These are phyloP conservation scores for Rhizophagus sp. DNA, from an alignment of 192 early-diverging fungal species.

Conservation along the genomic window DNA sequence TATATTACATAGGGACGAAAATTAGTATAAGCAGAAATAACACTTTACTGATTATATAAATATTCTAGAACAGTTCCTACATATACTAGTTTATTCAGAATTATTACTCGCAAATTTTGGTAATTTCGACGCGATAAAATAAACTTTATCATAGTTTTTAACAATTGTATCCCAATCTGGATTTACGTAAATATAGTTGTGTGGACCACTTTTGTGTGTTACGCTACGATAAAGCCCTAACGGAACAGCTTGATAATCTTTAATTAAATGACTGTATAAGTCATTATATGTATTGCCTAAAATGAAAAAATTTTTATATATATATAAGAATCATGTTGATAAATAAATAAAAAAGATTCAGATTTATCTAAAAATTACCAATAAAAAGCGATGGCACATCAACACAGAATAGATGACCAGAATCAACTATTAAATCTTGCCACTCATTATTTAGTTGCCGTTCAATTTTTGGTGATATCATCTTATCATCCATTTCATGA, in stretches of 20 bases:
- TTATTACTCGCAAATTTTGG: neutral
- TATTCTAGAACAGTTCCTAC: too few relatives aligned
- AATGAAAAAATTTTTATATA: neutral
- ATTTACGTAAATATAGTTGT: constrained; percentile 63
- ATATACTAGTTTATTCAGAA: too few relatives aligned
- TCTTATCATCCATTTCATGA: neutral
- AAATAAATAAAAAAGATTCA: neutral
- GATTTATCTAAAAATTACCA: neutral
- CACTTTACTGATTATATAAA: too few relatives aligned
- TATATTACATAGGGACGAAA: too few relatives aligned
- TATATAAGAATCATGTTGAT: neutral
- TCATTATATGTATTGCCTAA: neutral
- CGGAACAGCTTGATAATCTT: constrained; percentile 49
- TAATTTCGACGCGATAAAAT: constrained; percentile 43
- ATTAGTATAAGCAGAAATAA: too few relatives aligned
- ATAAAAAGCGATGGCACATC: neutral
- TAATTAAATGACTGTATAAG: constrained; percentile 37
- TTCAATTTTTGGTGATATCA: neutral
- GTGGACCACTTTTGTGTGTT: constrained; percentile 49
- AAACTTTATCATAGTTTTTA: constrained; percentile 59
- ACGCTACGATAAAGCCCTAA: constrained; percentile 67
- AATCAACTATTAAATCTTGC: neutral
- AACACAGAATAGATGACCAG: neutral
- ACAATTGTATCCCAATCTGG: constrained; percentile 50
- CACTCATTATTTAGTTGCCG: neutral